A percentile compares a stretch with the other conserved stretches of the same genome.
These are phyloP conservation scores for Gentiana dahurica DNA, from an alignment of 257 asterid species.

Conservation along the genomic window DNA sequence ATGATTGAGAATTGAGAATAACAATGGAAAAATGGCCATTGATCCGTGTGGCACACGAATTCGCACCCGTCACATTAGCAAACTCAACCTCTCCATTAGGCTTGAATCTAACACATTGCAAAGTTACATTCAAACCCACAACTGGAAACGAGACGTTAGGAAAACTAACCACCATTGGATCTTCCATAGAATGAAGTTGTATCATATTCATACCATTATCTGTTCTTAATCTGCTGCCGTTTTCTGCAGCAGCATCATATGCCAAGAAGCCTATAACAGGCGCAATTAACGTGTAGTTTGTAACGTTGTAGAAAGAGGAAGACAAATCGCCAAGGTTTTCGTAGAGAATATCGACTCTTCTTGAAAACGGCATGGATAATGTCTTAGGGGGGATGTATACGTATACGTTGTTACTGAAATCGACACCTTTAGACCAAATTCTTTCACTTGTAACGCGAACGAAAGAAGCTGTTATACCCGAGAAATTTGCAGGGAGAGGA, in stretches of 20 bases:
- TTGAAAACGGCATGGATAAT: conserved; percentile 41
- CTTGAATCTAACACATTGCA: conserved; percentile 47
- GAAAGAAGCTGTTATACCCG: conserved; percentile 35
- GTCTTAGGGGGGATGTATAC: too few species aligned
- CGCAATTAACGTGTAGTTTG: conserved; percentile 37
- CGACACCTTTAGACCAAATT: conserved; percentile 43
- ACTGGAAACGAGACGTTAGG: conserved; percentile 9
- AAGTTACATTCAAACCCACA: conserved; percentile 1
- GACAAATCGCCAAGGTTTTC: conserved; percentile 68
- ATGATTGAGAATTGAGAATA: conserved; percentile 9
- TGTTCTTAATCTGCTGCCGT: conserved; percentile 11
- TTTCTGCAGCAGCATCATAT: conserved; percentile 28
- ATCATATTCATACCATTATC: conserved; percentile 8
- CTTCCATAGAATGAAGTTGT: conserved; percentile 20
- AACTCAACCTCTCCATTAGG: conserved; percentile 37
- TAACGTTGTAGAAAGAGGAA: conserved; percentile 39
- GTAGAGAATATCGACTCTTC: conserved; percentile 48
- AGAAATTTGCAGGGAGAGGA: conserved; percentile 42
- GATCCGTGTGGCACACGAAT: conserved; percentile 27
- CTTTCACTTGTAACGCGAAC: conserved; percentile 38
- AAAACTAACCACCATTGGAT: conserved; percentile 37
- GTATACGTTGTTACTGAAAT: conserved; percentile 15
- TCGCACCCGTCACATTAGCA: conserved; percentile 24
- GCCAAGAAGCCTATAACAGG: conserved; percentile 68
- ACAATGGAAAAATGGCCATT: conserved; percentile 65